phyloP scores from a whole-genome alignment of 768 basidiomycete genomes.

The Austroboletus festivus region DNA sequence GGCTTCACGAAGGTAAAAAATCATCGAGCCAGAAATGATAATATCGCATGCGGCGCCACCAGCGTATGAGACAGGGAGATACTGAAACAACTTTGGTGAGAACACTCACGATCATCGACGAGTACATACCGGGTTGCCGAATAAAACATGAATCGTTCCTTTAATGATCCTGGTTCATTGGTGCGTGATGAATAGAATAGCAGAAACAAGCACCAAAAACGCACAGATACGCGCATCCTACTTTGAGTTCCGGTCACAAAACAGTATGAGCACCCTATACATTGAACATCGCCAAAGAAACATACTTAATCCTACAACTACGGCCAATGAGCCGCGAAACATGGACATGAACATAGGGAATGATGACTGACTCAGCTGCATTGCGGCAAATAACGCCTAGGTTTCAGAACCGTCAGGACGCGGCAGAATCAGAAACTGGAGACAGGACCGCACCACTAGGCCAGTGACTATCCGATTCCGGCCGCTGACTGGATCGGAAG shows the following conservation, averaged over 20 bases:
- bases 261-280: too few relatives aligned
- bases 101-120: too few relatives aligned
- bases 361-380: background rate
- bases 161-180: background rate
- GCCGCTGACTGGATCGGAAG: background rate
- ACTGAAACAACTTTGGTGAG: background rate
- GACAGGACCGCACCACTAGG: slow-evolving; percentile 3
- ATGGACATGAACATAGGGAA: too few relatives aligned
- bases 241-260: too few relatives aligned
- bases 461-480: background rate
- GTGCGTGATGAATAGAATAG: background rate
- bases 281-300: too few relatives aligned
- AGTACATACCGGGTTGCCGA: slow-evolving; percentile 1
- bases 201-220: background rate
- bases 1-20: slow-evolving; percentile 3
- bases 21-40: slow-evolving; percentile 2
- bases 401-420: background rate
- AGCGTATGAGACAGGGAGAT: background rate
- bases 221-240: too few relatives aligned
- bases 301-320: background rate
- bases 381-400: background rate
- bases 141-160: background rate
- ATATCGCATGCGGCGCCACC: slow-evolving; percentile 1
- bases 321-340: background rate
- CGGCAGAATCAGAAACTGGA: background rate